A percentile compares a stretch with the other conserved stretches of the same genome.
phyloP scores from a whole-genome alignment of 495 filamentous ascomycete species.

The Trichoderma erinaceum region DNA sequence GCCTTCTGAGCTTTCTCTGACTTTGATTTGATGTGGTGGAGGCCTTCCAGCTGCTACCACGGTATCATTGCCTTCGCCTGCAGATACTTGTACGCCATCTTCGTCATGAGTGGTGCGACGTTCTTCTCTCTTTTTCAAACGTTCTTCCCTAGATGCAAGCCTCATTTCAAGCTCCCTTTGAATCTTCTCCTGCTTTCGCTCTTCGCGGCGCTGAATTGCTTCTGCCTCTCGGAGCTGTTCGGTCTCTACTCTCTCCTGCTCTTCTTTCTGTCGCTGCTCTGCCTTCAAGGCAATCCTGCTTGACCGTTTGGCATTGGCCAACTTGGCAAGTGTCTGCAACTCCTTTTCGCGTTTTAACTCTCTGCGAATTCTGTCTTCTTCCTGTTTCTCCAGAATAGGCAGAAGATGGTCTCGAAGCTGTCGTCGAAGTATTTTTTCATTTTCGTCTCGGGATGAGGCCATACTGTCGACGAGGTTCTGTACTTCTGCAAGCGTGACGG shows the following conservation, averaged over 20 bases:
- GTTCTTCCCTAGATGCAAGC: conserved; percentile 76
- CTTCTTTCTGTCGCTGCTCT: conserved; percentile 69
- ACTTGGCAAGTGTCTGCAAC: conserved; percentile 67
- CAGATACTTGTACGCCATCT: conserved; percentile 69
- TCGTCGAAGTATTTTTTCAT: conserved; percentile 71
- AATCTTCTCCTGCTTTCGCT: conserved; percentile 58
- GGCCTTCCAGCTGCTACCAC: conserved; percentile 61
- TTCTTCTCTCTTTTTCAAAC: conserved; percentile 73
- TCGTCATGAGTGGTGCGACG: conserved; percentile 77
- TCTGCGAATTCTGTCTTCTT: conserved; percentile 67
- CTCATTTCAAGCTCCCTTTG: conserved; percentile 71
- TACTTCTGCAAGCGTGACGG: conserved; percentile 71
- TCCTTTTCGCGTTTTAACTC: conserved; percentile 69
- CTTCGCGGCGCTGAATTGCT: conserved; percentile 59
- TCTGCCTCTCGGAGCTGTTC: conserved; percentile 62
- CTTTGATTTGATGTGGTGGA: conserved; percentile 69
- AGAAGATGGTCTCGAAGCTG: conserved; percentile 67
- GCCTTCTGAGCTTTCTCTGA: conserved; percentile 68
- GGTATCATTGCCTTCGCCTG: conserved; percentile 64
- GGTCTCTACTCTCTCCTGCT: conserved; percentile 65
- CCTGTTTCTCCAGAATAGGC: conserved; percentile 75
- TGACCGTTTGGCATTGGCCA: conserved; percentile 90
- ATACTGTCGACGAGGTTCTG: conserved; percentile 64
- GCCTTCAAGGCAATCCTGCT: conserved; percentile 76
- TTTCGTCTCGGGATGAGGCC: conserved; percentile 64